A percentile compares a stretch with the other conserved stretches of the same genome.
Evolutionary conservation across 2,329 filamentous ascomycete genomes (phyloP).

Genomic region (Microsporum audouinii): DNA sequence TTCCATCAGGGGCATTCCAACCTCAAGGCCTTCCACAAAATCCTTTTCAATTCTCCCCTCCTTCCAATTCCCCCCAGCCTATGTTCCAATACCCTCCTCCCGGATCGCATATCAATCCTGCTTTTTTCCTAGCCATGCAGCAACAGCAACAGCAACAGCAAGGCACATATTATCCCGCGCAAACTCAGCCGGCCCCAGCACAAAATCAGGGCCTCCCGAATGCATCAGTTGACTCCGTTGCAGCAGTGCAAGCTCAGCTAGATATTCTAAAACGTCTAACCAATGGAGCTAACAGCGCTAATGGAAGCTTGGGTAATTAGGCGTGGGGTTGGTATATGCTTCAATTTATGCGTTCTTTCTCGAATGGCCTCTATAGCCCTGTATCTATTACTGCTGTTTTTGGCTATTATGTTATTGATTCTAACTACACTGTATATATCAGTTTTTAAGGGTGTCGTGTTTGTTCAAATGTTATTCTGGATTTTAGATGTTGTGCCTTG

Average conservation of each 20-base stretch:
- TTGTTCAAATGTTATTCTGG: background rate
- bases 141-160: slow-evolving; percentile 31
- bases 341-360: background rate
- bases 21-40: slow-evolving; percentile 15
- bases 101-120: slow-evolving; percentile 47
- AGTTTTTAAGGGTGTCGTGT: background rate
- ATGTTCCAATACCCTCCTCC: slow-evolving; percentile 29
- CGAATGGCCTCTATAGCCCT: background rate
- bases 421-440: background rate
- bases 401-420: background rate
- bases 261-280: slow-evolving; percentile 30
- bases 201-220: slow-evolving; percentile 16
- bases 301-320: background rate
- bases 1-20: slow-evolving; percentile 20
- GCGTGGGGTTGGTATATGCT: background rate
- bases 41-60: slow-evolving; percentile 22
- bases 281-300: slow-evolving; percentile 16
- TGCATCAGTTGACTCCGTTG: slow-evolving; percentile 26
- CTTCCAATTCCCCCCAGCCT: slow-evolving; percentile 29
- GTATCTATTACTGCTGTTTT: background rate
- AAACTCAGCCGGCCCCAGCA: slow-evolving; percentile 7
- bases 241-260: slow-evolving; percentile 33
- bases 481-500: background rate
- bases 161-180: slow-evolving; percentile 11
- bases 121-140: slow-evolving; percentile 42